Conservation (phyloP, 2,329 filamentous ascomycete species). For the Colletotrichum liaoningense region DNA sequence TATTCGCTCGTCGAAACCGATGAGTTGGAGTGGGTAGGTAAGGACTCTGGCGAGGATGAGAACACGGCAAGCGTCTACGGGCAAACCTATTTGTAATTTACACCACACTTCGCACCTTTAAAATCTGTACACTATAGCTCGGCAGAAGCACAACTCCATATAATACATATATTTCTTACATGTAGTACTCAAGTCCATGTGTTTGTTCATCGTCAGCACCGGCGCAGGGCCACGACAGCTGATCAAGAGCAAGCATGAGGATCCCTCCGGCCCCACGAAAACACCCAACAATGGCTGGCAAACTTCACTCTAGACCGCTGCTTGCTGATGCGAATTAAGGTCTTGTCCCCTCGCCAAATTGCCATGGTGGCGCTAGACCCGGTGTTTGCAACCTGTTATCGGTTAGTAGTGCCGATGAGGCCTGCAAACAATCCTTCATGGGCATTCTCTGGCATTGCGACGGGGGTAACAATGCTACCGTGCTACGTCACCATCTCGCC, state of each 20-base stretch:
- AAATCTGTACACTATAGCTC: too few species aligned
- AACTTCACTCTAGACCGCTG: too few species aligned
- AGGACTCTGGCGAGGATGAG: not conserved
- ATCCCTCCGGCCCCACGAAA: too few species aligned
- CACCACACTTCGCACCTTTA: too few species aligned
- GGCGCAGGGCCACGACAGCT: too few species aligned
- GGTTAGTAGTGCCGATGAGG: not conserved
- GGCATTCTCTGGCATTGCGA: not conserved
- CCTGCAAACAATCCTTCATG: not conserved
- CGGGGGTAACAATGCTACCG: conserved; percentile 1
- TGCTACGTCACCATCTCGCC: conserved; percentile 1
- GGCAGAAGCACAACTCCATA: too few species aligned
- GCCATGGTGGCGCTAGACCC: not conserved
- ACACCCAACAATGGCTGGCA: too few species aligned
- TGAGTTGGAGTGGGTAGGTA: not conserved
- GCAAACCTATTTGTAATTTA: not conserved
- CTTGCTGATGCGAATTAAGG: too few species aligned
- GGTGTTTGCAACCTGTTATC: not conserved
- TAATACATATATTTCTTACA: too few species aligned
- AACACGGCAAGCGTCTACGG: not conserved
- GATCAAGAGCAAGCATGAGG: too few species aligned
- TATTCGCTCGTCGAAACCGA: not conserved
- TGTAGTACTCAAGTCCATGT: too few species aligned
- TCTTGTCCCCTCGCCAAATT: not conserved
- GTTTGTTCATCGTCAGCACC: too few species aligned